These are phyloP conservation scores for Venturia oleaginea DNA, from an alignment of 2,329 filamentous ascomycete genomes.

Conservation along the genomic window DNA sequence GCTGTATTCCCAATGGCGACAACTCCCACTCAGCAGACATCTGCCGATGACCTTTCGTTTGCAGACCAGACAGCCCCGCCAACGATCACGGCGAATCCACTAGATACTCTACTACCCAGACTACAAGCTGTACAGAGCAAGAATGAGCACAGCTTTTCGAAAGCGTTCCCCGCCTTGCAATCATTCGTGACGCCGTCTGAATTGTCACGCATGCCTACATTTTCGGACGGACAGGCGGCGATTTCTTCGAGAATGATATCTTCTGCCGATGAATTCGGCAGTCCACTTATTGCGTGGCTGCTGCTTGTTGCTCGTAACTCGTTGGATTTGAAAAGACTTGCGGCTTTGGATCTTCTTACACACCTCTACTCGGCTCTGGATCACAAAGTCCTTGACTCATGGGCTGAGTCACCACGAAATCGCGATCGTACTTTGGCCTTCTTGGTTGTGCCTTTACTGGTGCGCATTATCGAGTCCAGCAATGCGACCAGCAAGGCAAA, in stretches of 20 bases:
- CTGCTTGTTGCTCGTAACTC: conserved; percentile 35
- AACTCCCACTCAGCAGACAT: not conserved
- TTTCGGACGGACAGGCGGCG: conserved; percentile 1
- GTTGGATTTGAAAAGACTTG: conserved; percentile 31
- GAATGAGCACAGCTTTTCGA: conserved; percentile 28
- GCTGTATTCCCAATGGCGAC: conserved; percentile 19
- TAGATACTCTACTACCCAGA: conserved; percentile 26
- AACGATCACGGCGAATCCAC: conserved; percentile 9
- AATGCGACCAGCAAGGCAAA: conserved; percentile 22
- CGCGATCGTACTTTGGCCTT: conserved; percentile 34
- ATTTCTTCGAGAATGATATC: conserved; percentile 15
- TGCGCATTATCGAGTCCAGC: conserved; percentile 37
- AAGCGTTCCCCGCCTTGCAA: conserved; percentile 35
- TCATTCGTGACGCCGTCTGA: conserved; percentile 17
- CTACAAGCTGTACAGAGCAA: conserved; percentile 31
- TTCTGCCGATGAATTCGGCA: conserved; percentile 33
- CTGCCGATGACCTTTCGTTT: not conserved
- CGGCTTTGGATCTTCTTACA: conserved; percentile 32
- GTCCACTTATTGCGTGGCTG: conserved; percentile 40
- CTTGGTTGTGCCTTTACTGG: conserved; percentile 38
- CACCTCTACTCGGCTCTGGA: conserved; percentile 19
- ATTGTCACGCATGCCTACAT: conserved; percentile 3
- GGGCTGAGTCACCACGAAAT: conserved; percentile 29
- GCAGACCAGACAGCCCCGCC: not conserved
- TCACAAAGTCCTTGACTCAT: conserved; percentile 26